Evolutionary conservation across 2,329 filamentous ascomycete species (phyloP).

Genomic region (Colletotrichum scovillei): DNA sequence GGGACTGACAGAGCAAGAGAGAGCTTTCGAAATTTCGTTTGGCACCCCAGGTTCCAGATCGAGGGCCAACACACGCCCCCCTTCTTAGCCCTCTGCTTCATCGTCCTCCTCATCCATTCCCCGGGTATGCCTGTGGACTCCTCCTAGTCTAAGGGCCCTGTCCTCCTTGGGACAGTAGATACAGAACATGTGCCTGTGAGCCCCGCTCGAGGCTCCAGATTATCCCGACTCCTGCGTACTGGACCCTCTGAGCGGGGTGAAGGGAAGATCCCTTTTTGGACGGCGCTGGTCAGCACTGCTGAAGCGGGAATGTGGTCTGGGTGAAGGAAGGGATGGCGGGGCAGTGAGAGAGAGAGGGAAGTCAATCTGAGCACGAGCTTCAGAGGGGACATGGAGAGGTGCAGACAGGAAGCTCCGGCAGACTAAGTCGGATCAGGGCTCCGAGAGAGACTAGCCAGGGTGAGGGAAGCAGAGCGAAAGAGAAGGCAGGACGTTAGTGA

Average conservation of each 20-base stretch:
- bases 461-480: constrained; percentile 7
- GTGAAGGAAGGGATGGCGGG: constrained; percentile 33
- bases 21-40: not conserved
- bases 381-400: constrained; percentile 18
- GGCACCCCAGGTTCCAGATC: constrained; percentile 26
- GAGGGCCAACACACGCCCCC: constrained; percentile 24
- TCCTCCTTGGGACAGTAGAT: constrained; percentile 16
- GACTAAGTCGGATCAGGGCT: constrained; percentile 34
- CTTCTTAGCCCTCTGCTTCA: constrained; percentile 25
- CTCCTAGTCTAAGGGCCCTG: constrained; percentile 21
- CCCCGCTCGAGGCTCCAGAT: constrained; percentile 6
- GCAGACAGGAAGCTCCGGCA: constrained; percentile 30
- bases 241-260: constrained; percentile 9
- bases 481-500: constrained; percentile 1
- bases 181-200: constrained; percentile 9
- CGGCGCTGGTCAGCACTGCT: not conserved
- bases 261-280: constrained; percentile 15
- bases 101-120: constrained; percentile 27
- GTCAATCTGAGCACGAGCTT: constrained; percentile 10
- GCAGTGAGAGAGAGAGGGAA: constrained; percentile 14
- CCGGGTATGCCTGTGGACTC: not conserved
- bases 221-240: not conserved
- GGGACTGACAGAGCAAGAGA: not conserved
- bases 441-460: constrained; percentile 16
- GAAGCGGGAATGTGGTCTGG: constrained; percentile 12